Conservation (phyloP, 345 rosid genomes). For the Eutrema japonicum region DNA sequence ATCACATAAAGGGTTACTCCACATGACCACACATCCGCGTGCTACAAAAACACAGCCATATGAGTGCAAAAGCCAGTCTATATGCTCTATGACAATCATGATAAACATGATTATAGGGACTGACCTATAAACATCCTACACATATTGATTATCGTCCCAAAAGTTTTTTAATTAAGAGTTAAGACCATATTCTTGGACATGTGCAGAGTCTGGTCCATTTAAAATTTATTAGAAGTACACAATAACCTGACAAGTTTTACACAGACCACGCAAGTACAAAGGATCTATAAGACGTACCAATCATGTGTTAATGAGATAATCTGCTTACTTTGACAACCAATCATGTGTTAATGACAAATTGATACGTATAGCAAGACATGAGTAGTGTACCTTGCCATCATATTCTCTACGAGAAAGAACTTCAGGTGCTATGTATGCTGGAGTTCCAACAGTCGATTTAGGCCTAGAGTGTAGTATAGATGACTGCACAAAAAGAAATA, state of each 20-base stretch:
- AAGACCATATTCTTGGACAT: conserved; percentile 3
- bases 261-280: not conserved
- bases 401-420: conserved; percentile 83
- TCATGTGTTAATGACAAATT: not conserved
- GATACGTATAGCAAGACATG: conserved; percentile 7
- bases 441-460: conserved; percentile 93
- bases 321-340: conserved; percentile 8
- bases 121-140: conserved; percentile 20
- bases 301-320: not conserved
- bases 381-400: conserved; percentile 68
- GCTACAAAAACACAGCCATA: conserved; percentile 46
- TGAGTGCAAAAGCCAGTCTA: conserved; percentile 13
- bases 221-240: conserved; percentile 5
- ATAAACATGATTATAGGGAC: not conserved
- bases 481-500: conserved; percentile 50
- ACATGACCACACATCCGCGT: conserved; percentile 98
- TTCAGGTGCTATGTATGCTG: conserved; percentile 91
- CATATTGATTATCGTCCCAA: not conserved
- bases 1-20: conserved; percentile 93
- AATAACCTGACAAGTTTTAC: not conserved
- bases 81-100: not conserved
- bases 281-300: not conserved
- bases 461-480: conserved; percentile 87
- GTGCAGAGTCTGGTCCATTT: conserved; percentile 6
- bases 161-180: not conserved